Base-by-base conservation (phyloP, 768 basidiomycete genomes). In the Termitomyces sp. region DNA sequence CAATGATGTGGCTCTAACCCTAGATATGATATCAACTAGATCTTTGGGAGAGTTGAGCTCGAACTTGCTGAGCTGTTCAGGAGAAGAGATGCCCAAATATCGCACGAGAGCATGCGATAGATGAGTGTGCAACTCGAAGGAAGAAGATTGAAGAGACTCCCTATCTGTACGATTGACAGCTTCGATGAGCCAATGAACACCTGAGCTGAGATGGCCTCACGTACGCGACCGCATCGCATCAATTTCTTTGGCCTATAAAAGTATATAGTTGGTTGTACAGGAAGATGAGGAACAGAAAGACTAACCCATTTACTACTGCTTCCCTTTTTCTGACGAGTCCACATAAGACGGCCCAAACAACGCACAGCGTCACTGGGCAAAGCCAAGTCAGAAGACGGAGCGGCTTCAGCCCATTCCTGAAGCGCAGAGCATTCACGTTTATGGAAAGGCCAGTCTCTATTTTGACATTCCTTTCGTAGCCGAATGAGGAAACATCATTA, bases 321-420 rank as follows among this genome's bases (percentile, higher is more conserved):
- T 3, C 87, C 84, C 38, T 79, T 71, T 58, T 80, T 82, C 66
- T 80, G 78, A 53, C 76, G 79, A 28, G 64, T 73, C 87, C 87
- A 91, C 30, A 93, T 63, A 17, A 95, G 76, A 42, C 93, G 80
- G 0, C 82, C 92, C 14, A 98, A 71, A 60, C 86, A 88, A 50
- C 95, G 73, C 10, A 96, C 77, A 1, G 88, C 89, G 56, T 96
- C 94, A 33, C 78, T 84, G 0, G 94, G 91, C 17, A 87, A 64
- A 4, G 77, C 58, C 4, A 77, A 59, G 10, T 78, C 75, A 12
- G 69, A 56, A 2, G 79, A 80, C 2, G 81, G 78, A 5, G 82
- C 81, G 15, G 73, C 63, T 30, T 75, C 67, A 1, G 73, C 73
- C 87, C 85, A 87, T 53, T 70, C 72, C 54, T 77, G 77, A 9